Conservation (phyloP, 73 alveolate species). For the Paramecium octaurelia region DNA sequence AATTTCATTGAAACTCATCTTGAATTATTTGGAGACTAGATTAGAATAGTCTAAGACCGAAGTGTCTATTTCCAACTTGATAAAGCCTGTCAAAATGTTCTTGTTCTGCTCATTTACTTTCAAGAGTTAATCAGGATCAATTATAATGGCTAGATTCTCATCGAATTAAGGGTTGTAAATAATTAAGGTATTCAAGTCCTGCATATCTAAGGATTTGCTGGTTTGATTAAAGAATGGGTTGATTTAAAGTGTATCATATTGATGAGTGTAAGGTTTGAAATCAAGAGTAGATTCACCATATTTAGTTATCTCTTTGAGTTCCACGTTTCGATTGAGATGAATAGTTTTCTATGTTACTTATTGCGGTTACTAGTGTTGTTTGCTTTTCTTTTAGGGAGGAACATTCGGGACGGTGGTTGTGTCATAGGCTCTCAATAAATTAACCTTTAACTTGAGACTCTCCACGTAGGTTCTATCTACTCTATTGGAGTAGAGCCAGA, state of each 20-base stretch:
- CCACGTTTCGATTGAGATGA: not conserved
- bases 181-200: not conserved
- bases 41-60: not conserved
- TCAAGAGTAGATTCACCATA: constrained; percentile 9
- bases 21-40: not conserved
- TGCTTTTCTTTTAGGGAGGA: not conserved
- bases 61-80: constrained; percentile 4
- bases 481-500: constrained; percentile 1
- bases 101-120: not conserved
- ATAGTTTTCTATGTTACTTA: not conserved
- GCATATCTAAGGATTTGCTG: not conserved
- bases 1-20: not conserved
- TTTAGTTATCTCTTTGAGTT: not conserved
- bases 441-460: not conserved
- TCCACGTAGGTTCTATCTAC: constrained; percentile 25
- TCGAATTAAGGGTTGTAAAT: constrained; percentile 3
- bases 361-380: not conserved
- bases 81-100: not conserved
- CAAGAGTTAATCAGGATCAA: constrained; percentile 3
- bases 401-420: not conserved
- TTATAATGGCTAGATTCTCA: not conserved
- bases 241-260: not conserved
- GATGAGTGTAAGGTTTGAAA: not conserved
- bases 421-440: not conserved
- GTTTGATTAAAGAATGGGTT: constrained; percentile 14